Evolutionary conservation across 768 basidiomycete species (phyloP).

Genomic region (Mycena rosella): DNA sequence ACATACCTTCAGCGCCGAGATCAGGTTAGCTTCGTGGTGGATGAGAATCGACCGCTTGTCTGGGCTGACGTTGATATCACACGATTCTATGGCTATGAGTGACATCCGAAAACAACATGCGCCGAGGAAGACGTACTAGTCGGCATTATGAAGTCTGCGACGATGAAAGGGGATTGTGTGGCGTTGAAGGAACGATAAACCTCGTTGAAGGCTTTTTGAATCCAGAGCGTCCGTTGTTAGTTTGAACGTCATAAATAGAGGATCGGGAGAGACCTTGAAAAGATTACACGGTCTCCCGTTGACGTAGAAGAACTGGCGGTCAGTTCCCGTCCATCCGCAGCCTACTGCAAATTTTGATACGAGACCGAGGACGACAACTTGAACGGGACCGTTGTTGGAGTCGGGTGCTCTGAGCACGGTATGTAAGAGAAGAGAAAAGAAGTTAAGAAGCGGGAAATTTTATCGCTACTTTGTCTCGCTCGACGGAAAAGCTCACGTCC

Average conservation of each 20-base stretch:
- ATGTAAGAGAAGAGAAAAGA: background rate
- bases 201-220: constrained; percentile 93
- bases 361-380: constrained; percentile 78
- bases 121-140: constrained; percentile 63
- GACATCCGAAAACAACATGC: background rate
- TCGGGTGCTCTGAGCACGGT: constrained; percentile 19
- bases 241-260: background rate
- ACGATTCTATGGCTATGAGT: constrained; percentile 63
- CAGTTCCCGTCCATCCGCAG: constrained; percentile 81
- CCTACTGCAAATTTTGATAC: constrained; percentile 86
- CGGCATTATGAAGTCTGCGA: constrained; percentile 88
- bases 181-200: constrained; percentile 86
- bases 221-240: constrained; percentile 50
- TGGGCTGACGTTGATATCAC: constrained; percentile 95
- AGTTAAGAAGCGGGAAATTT: constrained; percentile 38
- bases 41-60: constrained; percentile 97
- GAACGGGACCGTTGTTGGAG: constrained; percentile 43
- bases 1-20: constrained; percentile 81
- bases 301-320: constrained; percentile 93
- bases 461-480: constrained; percentile 68
- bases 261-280: constrained; percentile 64
- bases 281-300: constrained; percentile 92
- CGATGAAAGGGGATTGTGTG: constrained; percentile 81
- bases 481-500: constrained; percentile 75
- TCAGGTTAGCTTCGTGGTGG: constrained; percentile 86